Evolutionary conservation across 768 basidiomycete species (phyloP), one percentile per base, ranked within the genome.

Genomic region (Suillus occidentalis): DNA sequence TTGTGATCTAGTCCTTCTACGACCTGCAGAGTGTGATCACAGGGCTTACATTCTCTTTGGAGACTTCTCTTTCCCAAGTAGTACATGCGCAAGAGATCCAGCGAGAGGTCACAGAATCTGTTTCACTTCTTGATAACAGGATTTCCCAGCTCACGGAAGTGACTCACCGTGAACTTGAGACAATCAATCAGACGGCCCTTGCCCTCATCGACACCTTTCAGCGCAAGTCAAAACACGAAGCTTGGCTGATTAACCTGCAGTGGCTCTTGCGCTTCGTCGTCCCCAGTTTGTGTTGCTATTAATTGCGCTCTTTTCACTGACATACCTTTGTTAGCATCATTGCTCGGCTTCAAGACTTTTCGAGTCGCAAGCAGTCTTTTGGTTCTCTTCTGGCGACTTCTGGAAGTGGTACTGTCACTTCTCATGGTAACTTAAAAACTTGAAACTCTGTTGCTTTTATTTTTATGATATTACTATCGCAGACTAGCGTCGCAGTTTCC

Each of bases 161-260:
- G 12, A 78, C 84, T 3, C 79, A 77, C 25, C 63, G 68, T 18
- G 84, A 85, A 66, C 72, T 88, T 43, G 75, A 79, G 61, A 79
- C 77, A 63, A 81, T 88, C 62, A 85, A 83, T 57, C 77, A 72
- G 22, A 83, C 86, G 25, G 78, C 81, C 4, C 67, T 66, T 53
- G 66, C 67, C 3, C 63, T 77, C 31, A 76, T 68, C 42, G 69
- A 73, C 45, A 66, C 64, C 36, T 73, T 59, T 42, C 58, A 59
- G 16, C 58, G 58, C 58, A 40, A 28, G 40, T 59, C 58, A 28
- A 28, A 28, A 28, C 58, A 42, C 18, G 25, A 59, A 40, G 12
- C 39, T 28, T 59, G 58, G 58, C 58, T 59, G 6, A 42, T 31
- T 13, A 37, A 45, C 58, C 43, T 63, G 69, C 31, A 62, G 60